Percentiles rank a stretch among this genome's conserved stretches.
phyloP scores from a whole-genome alignment of 768 basidiomycete genomes.

The Tremella fuciformis region DNA sequence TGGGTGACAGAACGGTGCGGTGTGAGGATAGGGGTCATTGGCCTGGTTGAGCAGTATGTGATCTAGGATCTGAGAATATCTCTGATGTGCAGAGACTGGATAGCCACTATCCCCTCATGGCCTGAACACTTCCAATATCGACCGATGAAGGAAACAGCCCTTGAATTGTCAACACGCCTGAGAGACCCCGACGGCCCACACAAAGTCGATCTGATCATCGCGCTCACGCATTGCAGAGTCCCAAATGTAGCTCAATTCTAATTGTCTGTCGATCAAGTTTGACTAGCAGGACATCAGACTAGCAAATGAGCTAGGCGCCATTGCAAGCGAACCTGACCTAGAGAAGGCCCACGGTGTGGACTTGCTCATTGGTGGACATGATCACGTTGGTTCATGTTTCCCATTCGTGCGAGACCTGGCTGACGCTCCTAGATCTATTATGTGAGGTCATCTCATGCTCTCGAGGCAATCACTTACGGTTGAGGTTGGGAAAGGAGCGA shows the following conservation, averaged over 20 bases:
- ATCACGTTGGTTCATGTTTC: conserved; percentile 57
- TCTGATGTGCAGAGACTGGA: conserved; percentile 68
- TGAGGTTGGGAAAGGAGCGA: conserved; percentile 45
- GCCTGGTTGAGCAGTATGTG: conserved; percentile 78
- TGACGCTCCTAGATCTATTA: conserved; percentile 32
- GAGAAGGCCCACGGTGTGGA: conserved; percentile 70
- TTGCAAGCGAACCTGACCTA: conserved; percentile 52
- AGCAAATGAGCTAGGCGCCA: conserved; percentile 48
- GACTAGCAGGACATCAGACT: conserved; percentile 43
- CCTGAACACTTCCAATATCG: conserved; percentile 72
- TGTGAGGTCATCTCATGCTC: conserved; percentile 9
- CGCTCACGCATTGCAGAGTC: conserved; percentile 77
- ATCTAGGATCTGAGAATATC: not conserved
- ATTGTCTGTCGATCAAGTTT: too few species aligned
- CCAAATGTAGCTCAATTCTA: conserved; percentile 39
- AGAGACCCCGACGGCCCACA: conserved; percentile 68
- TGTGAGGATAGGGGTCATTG: conserved; percentile 73
- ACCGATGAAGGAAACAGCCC: conserved; percentile 69
- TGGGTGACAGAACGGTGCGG: conserved; percentile 68
- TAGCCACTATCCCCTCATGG: conserved; percentile 81
- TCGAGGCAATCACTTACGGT: not conserved
- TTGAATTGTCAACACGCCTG: conserved; percentile 68
- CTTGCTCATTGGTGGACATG: conserved; percentile 81
- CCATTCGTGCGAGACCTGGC: not conserved
- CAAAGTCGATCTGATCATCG: conserved; percentile 76